phyloP scores from a whole-genome alignment of 768 basidiomycete species.

The Tulasnella calospora region DNA sequence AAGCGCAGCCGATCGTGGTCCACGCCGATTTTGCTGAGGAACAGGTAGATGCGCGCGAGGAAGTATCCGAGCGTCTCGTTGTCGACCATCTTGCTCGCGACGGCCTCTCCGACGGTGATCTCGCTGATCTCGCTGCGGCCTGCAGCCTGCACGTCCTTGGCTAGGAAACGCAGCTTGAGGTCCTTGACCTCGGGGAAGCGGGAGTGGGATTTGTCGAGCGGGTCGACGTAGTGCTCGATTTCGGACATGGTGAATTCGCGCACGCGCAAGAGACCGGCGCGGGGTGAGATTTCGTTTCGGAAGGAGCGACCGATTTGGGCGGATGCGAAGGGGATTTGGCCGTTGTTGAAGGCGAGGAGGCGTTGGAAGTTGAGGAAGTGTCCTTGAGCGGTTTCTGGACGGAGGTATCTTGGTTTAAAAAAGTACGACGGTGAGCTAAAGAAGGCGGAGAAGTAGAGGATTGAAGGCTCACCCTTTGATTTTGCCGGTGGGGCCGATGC shows the following conservation, averaged over 20 bases:
- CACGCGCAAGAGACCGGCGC: conserved; percentile 91
- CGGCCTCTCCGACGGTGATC: conserved; percentile 85
- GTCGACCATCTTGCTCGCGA: conserved; percentile 77
- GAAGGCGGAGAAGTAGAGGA: neutral
- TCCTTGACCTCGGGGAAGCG: conserved; percentile 79
- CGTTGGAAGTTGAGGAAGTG: conserved; percentile 99
- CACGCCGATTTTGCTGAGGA: conserved; percentile 87
- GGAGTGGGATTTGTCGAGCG: conserved; percentile 78
- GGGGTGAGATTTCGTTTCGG: conserved; percentile 97
- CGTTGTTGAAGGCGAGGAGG: conserved; percentile 96
- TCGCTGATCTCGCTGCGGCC: conserved; percentile 60
- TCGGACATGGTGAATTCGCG: conserved; percentile 99
- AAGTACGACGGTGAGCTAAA: neutral
- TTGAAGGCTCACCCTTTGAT: conserved; percentile 69
- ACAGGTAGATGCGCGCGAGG: conserved; percentile 84
- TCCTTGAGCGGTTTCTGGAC: conserved; percentile 96
- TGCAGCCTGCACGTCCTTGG: conserved; percentile 73
- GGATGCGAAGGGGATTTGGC: conserved; percentile 91
- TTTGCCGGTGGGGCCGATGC: conserved; percentile 96
- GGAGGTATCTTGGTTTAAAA: conserved; percentile 64
- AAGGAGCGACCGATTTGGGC: conserved; percentile 95
- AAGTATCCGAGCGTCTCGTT: conserved; percentile 99
- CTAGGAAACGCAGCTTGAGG: conserved; percentile 67
- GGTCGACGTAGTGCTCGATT: conserved; percentile 98
- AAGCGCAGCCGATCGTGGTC: conserved; percentile 78